phyloP scores from a whole-genome alignment of 2,329 filamentous ascomycete species.

The Cladosporium halotolerans region DNA sequence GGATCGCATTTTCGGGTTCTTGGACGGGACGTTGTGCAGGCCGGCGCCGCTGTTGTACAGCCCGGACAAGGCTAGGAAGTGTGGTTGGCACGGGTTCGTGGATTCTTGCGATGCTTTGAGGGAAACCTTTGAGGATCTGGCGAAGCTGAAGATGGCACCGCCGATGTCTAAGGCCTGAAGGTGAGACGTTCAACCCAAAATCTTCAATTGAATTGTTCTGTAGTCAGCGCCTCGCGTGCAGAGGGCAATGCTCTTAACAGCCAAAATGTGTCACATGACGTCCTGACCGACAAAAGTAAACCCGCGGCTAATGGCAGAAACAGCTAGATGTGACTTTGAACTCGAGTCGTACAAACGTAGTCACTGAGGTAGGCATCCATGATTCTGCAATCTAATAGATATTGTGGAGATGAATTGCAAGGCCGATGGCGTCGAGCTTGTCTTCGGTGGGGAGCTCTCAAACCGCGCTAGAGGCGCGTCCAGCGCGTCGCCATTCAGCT shows the following conservation, averaged over 20 bases:
- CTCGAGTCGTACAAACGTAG: too few relatives aligned
- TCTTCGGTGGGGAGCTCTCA: neutral
- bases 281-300: too few relatives aligned
- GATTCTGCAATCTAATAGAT: too few relatives aligned
- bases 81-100: slow-evolving; percentile 44
- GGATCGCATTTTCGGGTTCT: slow-evolving; percentile 44
- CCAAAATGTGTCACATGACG: too few relatives aligned
- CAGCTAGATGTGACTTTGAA: too few relatives aligned
- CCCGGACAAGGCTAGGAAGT: slow-evolving; percentile 42
- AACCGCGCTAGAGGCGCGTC: too few relatives aligned
- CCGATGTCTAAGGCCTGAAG: slow-evolving; percentile 1
- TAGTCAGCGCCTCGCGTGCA: neutral
- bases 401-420: too few relatives aligned
- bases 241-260: neutral
- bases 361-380: too few relatives aligned
- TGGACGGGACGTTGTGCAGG: slow-evolving; percentile 37
- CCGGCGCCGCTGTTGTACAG: slow-evolving; percentile 25
- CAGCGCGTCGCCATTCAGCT: too few relatives aligned
- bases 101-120: slow-evolving; percentile 39
- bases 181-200: neutral
- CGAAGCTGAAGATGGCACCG: slow-evolving; percentile 41
- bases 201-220: neutral
- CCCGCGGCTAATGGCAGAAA: too few relatives aligned
- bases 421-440: neutral
- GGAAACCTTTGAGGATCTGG: slow-evolving; percentile 39